Percentiles rank a stretch among this genome's conserved stretches.
phyloP scores from a whole-genome alignment of 768 basidiomycete species.

The Lactarius quietus region DNA sequence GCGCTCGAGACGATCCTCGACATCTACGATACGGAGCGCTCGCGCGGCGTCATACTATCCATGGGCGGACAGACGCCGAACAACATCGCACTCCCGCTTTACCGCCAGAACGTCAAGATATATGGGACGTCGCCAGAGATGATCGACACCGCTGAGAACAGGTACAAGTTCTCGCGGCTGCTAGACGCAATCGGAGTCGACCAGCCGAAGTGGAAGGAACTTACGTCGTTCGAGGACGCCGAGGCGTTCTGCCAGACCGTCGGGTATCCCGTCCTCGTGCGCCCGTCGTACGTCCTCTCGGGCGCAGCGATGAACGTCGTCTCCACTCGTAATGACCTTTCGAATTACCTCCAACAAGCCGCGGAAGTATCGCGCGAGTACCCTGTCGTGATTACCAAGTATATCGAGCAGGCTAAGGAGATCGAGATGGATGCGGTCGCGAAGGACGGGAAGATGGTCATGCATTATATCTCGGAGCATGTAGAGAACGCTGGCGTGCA shows the following conservation, averaged over 20 bases:
- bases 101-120: constrained; percentile 96
- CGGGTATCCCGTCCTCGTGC: constrained; percentile 92
- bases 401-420: constrained; percentile 99
- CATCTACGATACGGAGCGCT: constrained; percentile 89
- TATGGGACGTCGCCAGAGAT: constrained; percentile 99
- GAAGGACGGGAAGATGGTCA: constrained; percentile 94
- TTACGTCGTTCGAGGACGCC: constrained; percentile 88
- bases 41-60: constrained; percentile 89
- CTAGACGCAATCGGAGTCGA: constrained; percentile 98
- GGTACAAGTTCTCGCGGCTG: constrained; percentile 98
- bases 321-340: constrained; percentile 85
- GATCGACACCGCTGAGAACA: constrained; percentile 99
- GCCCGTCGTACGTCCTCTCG: constrained; percentile 98
- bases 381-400: constrained; percentile 98
- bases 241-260: constrained; percentile 87
- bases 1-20: constrained; percentile 94
- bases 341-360: constrained; percentile 90
- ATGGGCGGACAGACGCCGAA: constrained; percentile 99
- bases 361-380: constrained; percentile 95
- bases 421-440: constrained; percentile 99
- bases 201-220: constrained; percentile 96
- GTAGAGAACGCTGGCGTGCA: constrained; percentile 99
- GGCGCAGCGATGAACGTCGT: constrained; percentile 99
- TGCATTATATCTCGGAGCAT: constrained; percentile 99
- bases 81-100: constrained; percentile 94